Evolutionary conservation across 2,329 filamentous ascomycete genomes (phyloP), one percentile per base, ranked within the genome.

Genomic region (Fusarium proliferatum): DNA sequence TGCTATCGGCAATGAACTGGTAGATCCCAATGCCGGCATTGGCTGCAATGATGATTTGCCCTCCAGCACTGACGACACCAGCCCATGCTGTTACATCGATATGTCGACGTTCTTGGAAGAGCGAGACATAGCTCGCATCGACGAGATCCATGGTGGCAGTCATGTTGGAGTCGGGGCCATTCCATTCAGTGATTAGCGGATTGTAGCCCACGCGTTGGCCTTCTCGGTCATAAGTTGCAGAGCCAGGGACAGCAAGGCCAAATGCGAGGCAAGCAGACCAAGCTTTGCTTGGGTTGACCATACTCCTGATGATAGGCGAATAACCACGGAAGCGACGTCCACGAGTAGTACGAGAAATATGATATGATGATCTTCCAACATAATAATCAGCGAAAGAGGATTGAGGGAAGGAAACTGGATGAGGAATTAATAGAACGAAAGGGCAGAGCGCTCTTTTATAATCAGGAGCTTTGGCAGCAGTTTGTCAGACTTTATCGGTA

Each of bases 251-350:
- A 43, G 42, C 6, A 64, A 61, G 21, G 23, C 6, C 7, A 64
- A 51, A 12, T 49, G 61, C 42, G 61, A 64, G 16, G 43, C 5
- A 36, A 64, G 43, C 7, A 64, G 5, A 1, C 6, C 19, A 17
- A 51, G 55, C 8, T 64, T 61, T 64, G 61, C 61, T 38, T 17
- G 16, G 38, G 23, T 38, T 26, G 9, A 26, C 61, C 61, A 64
- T 61, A 2, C 1, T 26, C 61, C 61, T 2, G 55, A 23, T 26
- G 55, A 64, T 6, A 51, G 2, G 3, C 55, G 61, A 5, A 61
- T 60, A 1, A 49, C 21, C 3, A 60, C 46, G 4, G 16, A 21
- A 16, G 28, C 1, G 3, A 6, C 1, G 36, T 64, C 55, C 1
- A 43, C 0, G 4, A 43, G 0, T 17, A 43, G 15, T 17, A 43